Percentiles rank a stretch among this genome's conserved stretches.
These are phyloP conservation scores for Eucalyptus globulus DNA, from an alignment of 345 rosid species.

Conservation along the genomic window DNA sequence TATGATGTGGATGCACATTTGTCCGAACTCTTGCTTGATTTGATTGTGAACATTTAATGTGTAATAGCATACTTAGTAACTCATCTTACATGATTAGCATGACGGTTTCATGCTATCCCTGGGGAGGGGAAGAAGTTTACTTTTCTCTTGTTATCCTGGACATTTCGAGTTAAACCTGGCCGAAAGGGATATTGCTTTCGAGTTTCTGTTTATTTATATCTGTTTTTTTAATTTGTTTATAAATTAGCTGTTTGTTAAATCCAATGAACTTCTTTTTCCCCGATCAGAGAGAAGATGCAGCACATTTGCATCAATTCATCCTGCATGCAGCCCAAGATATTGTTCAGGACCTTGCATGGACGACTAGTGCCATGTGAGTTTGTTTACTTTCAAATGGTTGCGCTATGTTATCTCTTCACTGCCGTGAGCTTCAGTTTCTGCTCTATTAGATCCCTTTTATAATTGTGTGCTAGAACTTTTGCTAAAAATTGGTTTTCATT, in stretches of 20 bases:
- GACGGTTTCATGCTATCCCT: not conserved
- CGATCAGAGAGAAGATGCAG: slow-evolving; percentile 94
- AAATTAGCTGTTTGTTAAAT: not conserved
- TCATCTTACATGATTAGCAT: not conserved
- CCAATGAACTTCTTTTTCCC: not conserved
- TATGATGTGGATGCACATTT: not conserved
- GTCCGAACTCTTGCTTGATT: not conserved
- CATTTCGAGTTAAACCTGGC: not conserved
- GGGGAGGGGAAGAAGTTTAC: not conserved
- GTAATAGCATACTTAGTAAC: not conserved
- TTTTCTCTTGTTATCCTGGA: not conserved
- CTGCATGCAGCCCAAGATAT: slow-evolving; percentile 92
- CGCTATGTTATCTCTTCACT: not conserved
- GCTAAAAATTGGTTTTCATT: not conserved
- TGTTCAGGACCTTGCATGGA: slow-evolving; percentile 96
- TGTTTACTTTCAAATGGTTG: not conserved
- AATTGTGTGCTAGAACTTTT: not conserved
- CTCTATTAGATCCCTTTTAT: not conserved
- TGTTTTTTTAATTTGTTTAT: not conserved
- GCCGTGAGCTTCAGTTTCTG: not conserved
- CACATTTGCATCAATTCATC: slow-evolving; percentile 87
- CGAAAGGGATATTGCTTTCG: not conserved
- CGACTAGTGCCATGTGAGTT: slow-evolving; percentile 89
- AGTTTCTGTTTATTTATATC: not conserved
- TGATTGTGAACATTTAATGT: not conserved